Evolutionary conservation across 257 asterid genomes (phyloP).

Genomic region (Solanum appendiculatum): DNA sequence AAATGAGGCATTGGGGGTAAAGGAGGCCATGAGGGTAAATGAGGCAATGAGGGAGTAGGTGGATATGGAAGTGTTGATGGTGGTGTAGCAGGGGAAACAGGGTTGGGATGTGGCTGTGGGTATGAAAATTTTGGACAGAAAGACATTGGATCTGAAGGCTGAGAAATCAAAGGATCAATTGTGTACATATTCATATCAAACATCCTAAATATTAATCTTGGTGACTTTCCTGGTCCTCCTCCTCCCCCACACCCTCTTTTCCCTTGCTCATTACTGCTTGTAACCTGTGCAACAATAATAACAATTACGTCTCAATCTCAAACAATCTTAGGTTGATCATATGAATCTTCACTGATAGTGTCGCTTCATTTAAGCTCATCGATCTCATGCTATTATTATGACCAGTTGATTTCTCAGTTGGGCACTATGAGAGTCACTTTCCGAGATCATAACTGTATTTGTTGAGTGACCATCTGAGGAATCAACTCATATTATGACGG

Average conservation of each 20-base stretch:
- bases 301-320: background rate
- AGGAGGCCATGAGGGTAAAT: background rate
- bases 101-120: constrained; percentile 10
- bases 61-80: constrained; percentile 19
- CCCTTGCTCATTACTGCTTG: constrained; percentile 32
- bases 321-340: background rate
- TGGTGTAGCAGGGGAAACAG: constrained; percentile 10
- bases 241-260: constrained; percentile 43
- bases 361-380: background rate
- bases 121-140: constrained; percentile 42
- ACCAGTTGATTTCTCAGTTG: background rate
- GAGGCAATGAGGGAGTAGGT: constrained; percentile 10
- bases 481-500: background rate
- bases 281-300: constrained; percentile 36
- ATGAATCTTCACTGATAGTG: background rate
- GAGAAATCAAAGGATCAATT: constrained; percentile 69
- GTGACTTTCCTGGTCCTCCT: constrained; percentile 44
- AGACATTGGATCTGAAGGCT: constrained; percentile 63
- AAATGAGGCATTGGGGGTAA: constrained; percentile 34
- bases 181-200: constrained; percentile 60
- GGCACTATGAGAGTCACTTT: no score
- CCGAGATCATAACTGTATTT: no score
- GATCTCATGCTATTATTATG: background rate
- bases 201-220: constrained; percentile 43
- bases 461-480: background rate